These are phyloP conservation scores for Xylaria sp. DNA, from an alignment of 2,329 filamentous ascomycete species.

Conservation along the genomic window DNA sequence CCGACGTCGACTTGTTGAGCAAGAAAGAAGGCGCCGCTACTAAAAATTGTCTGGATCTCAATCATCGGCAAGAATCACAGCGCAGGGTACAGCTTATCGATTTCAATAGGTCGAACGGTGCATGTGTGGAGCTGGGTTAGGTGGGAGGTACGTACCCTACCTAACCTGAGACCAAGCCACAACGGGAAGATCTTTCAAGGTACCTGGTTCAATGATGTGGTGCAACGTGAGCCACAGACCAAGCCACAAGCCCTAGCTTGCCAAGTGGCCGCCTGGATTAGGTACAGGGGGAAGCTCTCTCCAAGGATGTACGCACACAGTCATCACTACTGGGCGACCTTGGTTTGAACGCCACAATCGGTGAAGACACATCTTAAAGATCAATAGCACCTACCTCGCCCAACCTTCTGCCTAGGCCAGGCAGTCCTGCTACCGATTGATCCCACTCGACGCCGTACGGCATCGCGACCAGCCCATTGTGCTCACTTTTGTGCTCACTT, in stretches of 20 bases:
- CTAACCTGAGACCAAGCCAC: background rate
- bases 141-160: background rate
- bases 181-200: background rate
- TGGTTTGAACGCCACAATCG: conserved; percentile 29
- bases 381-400: conserved; percentile 9
- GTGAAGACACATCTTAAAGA: conserved; percentile 37
- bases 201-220: background rate
- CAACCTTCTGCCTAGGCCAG: background rate
- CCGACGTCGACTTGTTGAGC: conserved; percentile 23
- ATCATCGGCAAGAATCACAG: conserved; percentile 8
- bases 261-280: background rate
- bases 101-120: background rate
- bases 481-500: background rate
- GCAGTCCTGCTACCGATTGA: conserved; percentile 6
- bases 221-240: conserved; percentile 5
- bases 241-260: conserved; percentile 25
- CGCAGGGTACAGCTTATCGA: conserved; percentile 26
- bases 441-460: background rate
- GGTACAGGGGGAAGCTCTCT: conserved; percentile 34
- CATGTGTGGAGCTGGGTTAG: background rate
- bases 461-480: background rate
- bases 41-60: conserved; percentile 39
- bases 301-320: conserved; percentile 31
- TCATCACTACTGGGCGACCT: conserved; percentile 15
- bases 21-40: conserved; percentile 42